Base-by-base conservation (phyloP, 139 green algal species). In the Astrephomene gubernaculifera region DNA sequence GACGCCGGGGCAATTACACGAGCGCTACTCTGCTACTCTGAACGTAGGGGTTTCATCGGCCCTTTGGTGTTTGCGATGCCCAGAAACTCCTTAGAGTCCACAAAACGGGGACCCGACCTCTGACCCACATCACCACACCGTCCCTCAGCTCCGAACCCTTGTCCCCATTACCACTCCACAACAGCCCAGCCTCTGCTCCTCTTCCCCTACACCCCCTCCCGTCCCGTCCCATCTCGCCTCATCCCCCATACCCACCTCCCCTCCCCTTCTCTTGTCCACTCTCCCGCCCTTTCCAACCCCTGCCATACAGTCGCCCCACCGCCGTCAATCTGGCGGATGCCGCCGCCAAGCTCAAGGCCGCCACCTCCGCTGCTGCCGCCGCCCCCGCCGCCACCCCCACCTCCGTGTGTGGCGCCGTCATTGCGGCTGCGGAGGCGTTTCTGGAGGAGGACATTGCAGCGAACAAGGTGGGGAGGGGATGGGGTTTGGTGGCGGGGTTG, bases 301-400 rank as follows among this genome's bases (percentile, higher is more conserved):
- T 49, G 17, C 53, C 35, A 25, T 22, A 10, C 92, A 98, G 93
- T 85, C 95, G 97, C 12, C 97, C 97, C 5, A 99, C 97, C 0
- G 97, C 97, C 3, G 97, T 99, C 27, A 99, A 99, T 86, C 88
- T 99, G 44, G 82, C 87, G 19, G 93, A 98, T 61, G 95, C 97
- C 9, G 91, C 90, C 1, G 63, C 87, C 24, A 91, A 93, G 64
- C 88, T 99, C 24, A 92, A 90, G 53, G 53, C 44, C 0, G 68
- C 92, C 9, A 90, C 94, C 31, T 49, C 33, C 4, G 61, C 63
- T 6, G 90, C 90, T 29, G 89, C 87, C 1, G 69, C 74, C 7
- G 71, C 49, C 21, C 24, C 65, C 0, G 90, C 71, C n/a, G 93
- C 90, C 17, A 93, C 90, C 38, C 79, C 88, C 1, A 31, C 27